Base-by-base conservation (phyloP, 345 rosid genomes). In the Corchorus olitorius region DNA sequence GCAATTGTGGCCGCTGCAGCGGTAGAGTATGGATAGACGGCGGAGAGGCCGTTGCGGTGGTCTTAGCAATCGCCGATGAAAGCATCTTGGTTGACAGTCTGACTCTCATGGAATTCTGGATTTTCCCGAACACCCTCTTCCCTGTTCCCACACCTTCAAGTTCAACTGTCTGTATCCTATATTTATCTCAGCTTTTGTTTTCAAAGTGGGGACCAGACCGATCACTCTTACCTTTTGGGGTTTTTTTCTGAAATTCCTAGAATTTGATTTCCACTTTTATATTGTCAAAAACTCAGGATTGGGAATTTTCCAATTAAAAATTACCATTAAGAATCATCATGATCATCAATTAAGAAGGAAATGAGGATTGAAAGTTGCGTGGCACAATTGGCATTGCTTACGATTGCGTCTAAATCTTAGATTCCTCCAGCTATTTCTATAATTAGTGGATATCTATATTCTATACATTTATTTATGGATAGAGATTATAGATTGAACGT, bases 1-100 rank as follows among this genome's bases (percentile, higher is more conserved):
- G 33, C 4, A 80, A 63, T 49, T 69, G 58, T 65, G 62, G 16
- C 8, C 76, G 83, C 43, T 6, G 43, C 5, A 39, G 43, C 43
- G 6, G 43, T 20, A 65, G 55, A 73, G 27, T 27, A 27, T 27
- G 27, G 27, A 27, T 27, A 55, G 46, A 52, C 11, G 78, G 53
- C 1, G 81, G 60, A 56, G 77, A 60, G 43, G 48, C 50, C 12
- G 19, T 8, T 7, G 7, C 8, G 48, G 69, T 43, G 49, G 54
- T 34, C 60, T 72, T 72, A 41, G 53, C 19, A 13, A 72, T 41
- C 48, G 19, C 64, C 50, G 52, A 19, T 39, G 64, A 54, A 54
- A 70, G 11, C 74, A 70, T 37, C 34, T 33, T 11, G 5, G 62
- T 17, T 17, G 17, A 11, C 6, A 53, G 49, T 54, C 45, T 27